Base-by-base conservation (phyloP, 495 filamentous ascomycete species). In the Pyrenopolyporus hunteri region DNA sequence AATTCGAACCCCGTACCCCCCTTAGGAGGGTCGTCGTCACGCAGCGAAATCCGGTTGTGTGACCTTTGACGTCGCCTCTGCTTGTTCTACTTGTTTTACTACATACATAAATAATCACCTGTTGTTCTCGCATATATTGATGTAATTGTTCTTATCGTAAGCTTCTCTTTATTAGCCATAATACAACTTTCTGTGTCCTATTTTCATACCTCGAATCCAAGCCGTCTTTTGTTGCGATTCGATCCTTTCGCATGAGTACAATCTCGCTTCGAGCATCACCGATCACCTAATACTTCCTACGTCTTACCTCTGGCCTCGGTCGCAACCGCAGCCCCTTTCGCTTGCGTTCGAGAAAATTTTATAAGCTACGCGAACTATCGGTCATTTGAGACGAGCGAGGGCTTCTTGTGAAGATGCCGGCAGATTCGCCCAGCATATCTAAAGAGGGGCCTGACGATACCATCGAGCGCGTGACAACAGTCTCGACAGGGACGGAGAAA, bases 401-500 rank as follows among this genome's bases (percentile, higher is more conserved):
- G 39, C 57, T 22, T 33, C 35, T n/a, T 53, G 39, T 32, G 19
- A 61, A 59, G 47, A 71, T 69, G 69, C 6, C 40, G n/a, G 29
- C 42, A 49, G 57, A 64, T 13, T 57, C 56, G 45, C 59, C 66
- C 22, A 57, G 60, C 26, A 39, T 40, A 29, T 60, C 56, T 42
- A 61, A 71, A 46, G 58, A 61, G 7, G 55, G 49, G 14, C 19
- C 39, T 31, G 58, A 42, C 13, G 66, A 61, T 23, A 59, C 19
- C 25, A 37, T 68, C 22, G 65, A 71, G 36, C 63, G 54, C 31
- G 36, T 35, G 13, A 59, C 59, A 26, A 67, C 59, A 51, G 42
- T 66, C 23, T 64, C 69, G 7, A 64, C 66, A 1, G 51, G 56
- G 6, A 51, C 67, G 2, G 52, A 67, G 22, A 63, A 48, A 37